Evolutionary conservation across 1,139 yeast genomes (phyloP).

Genomic region (Suhomyces ambrosiae): DNA sequence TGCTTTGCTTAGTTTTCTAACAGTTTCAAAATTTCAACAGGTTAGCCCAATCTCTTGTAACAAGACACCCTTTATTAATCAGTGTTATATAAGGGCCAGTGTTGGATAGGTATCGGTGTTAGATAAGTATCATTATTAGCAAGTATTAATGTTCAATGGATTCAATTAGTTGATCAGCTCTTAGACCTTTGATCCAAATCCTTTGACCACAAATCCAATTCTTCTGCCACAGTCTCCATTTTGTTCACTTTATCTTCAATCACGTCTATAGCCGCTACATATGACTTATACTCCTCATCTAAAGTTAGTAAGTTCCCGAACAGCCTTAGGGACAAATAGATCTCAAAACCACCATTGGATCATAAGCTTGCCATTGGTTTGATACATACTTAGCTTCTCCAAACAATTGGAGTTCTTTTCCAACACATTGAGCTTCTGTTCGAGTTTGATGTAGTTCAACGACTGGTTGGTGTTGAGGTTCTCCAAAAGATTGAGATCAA

Average conservation of each 20-base stretch:
- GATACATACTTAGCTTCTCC: constrained; percentile 34
- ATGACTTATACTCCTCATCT: constrained; percentile 36
- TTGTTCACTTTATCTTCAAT: constrained; percentile 50
- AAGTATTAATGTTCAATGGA: too few species aligned
- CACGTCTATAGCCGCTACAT: constrained; percentile 33
- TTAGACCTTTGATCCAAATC: constrained; percentile 48
- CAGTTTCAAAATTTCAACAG: too few species aligned
- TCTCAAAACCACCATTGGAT: too few species aligned
- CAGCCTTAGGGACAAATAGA: background rate
- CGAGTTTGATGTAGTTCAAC: constrained; percentile 56
- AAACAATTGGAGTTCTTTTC: constrained; percentile 37
- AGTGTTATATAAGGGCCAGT: too few species aligned
- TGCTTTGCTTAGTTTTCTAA: too few species aligned
- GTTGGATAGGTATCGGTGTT: too few species aligned
- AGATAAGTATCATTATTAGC: too few species aligned
- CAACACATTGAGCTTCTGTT: constrained; percentile 45
- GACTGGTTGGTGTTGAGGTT: constrained; percentile 61
- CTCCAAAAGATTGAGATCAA: constrained; percentile 54
- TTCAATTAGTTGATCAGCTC: too few species aligned
- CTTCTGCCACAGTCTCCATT: constrained; percentile 50
- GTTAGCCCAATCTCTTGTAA: too few species aligned
- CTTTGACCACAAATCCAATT: constrained; percentile 62
- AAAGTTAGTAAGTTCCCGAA: constrained; percentile 14
- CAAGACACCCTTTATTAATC: too few species aligned
- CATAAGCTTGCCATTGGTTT: background rate